These are phyloP conservation scores for Candida piceae DNA, from an alignment of 805 yeast genomes.

Conservation along the genomic window DNA sequence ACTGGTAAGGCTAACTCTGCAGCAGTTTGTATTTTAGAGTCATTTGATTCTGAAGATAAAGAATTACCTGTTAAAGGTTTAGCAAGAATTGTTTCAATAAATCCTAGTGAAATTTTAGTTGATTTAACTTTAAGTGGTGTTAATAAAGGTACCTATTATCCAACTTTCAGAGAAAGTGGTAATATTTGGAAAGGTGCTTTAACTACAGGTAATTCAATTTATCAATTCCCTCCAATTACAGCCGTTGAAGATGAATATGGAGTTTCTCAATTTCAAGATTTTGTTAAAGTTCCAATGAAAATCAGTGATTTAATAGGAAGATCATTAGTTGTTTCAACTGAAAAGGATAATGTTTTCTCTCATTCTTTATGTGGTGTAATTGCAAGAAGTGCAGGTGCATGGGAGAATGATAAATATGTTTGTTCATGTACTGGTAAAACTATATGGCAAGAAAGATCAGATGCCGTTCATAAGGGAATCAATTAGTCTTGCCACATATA, in stretches of 20 bases:
- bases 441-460: constrained; percentile 89
- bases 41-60: constrained; percentile 45
- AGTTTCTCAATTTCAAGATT: constrained; percentile 40
- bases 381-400: constrained; percentile 94
- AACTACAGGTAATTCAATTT: constrained; percentile 54
- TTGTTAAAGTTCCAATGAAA: constrained; percentile 40
- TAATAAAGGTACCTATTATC: constrained; percentile 58
- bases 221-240: constrained; percentile 37
- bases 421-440: constrained; percentile 95
- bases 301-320: constrained; percentile 69
- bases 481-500: constrained; percentile 9
- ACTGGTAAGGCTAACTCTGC: constrained; percentile 84
- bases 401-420: constrained; percentile 92
- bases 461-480: constrained; percentile 61
- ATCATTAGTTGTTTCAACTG: constrained; percentile 44
- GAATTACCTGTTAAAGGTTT: constrained; percentile 73
- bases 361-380: constrained; percentile 74
- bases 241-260: constrained; percentile 29
- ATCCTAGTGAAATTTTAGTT: constrained; percentile 47
- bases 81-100: constrained; percentile 74
- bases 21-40: constrained; percentile 85
- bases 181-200: constrained; percentile 69
- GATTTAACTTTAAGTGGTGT: constrained; percentile 79
- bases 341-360: constrained; percentile 34
- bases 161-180: constrained; percentile 66